Percentiles rank a stretch among this genome's conserved stretches.
Evolutionary conservation across 768 basidiomycete genomes (phyloP).

Genomic region (Suillus bovinus): DNA sequence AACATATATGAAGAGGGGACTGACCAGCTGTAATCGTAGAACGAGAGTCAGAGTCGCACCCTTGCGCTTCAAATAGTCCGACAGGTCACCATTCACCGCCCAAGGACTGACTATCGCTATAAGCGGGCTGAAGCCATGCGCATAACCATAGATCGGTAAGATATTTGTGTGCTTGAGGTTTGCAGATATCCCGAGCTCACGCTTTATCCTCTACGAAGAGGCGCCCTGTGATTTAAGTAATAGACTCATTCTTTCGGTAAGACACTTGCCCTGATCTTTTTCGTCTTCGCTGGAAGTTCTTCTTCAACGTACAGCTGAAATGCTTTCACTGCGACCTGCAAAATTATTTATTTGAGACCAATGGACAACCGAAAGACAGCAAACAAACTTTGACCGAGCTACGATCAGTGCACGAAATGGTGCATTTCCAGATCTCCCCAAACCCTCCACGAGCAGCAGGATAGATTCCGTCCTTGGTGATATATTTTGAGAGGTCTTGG

Average conservation of each 20-base stretch:
- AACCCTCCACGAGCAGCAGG: not conserved
- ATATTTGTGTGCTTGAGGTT: conserved; percentile 28
- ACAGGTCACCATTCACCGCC: conserved; percentile 31
- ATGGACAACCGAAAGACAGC: not conserved
- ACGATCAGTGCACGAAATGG: not conserved
- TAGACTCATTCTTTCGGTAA: too few species aligned
- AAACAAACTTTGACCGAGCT: not conserved
- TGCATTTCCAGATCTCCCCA: conserved; percentile 9
- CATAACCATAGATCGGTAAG: conserved; percentile 30
- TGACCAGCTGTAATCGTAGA: conserved; percentile 19
- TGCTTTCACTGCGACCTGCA: conserved; percentile 6
- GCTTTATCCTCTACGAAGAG: conserved; percentile 20
- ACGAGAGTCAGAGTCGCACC: conserved; percentile 10
- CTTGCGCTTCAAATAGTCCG: conserved; percentile 20
- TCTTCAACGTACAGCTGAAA: not conserved
- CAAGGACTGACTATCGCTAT: conserved; percentile 36
- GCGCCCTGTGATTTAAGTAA: not conserved
- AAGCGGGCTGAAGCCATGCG: conserved; percentile 30
- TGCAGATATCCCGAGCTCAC: conserved; percentile 27
- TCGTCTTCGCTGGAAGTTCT: not conserved
- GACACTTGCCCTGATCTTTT: conserved; percentile 3
- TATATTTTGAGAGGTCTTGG: not conserved
- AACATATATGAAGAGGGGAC: not conserved
- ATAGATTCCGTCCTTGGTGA: not conserved
- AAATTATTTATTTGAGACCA: not conserved